Conservation (phyloP, 805 yeast genomes). For the Candida koratica region DNA sequence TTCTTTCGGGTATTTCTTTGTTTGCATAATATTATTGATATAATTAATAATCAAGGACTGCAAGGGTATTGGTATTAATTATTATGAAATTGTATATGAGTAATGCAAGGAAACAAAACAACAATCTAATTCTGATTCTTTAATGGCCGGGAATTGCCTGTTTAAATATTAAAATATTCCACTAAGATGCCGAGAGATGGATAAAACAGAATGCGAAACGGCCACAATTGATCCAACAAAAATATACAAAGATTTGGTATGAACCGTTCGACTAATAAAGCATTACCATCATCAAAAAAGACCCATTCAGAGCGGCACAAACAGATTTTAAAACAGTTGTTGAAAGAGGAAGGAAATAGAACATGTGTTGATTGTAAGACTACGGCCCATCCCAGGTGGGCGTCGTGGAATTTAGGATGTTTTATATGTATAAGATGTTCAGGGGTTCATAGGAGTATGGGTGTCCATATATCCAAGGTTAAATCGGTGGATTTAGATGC, state of each 20-base stretch:
- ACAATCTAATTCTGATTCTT: too few species aligned
- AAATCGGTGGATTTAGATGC: conserved; percentile 92
- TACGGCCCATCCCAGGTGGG: conserved; percentile 93
- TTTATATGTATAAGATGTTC: conserved; percentile 93
- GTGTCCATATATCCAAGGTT: conserved; percentile 91
- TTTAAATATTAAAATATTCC: too few species aligned
- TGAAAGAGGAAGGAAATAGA: conserved; percentile 74
- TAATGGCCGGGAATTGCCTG: too few species aligned
- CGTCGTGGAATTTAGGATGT: conserved; percentile 92
- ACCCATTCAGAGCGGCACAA: conserved; percentile 54
- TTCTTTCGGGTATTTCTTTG: too few species aligned
- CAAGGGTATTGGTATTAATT: too few species aligned
- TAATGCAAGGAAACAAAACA: too few species aligned
- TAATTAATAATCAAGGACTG: too few species aligned
- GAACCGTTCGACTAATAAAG: conserved; percentile 15
- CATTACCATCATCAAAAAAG: conserved; percentile 42
- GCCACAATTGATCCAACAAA: too few species aligned
- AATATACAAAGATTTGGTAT: neutral
- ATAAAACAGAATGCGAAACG: too few species aligned
- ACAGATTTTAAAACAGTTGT: conserved; percentile 67
- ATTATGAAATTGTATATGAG: too few species aligned
- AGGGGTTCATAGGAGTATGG: conserved; percentile 92
- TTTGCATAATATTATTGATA: too few species aligned
- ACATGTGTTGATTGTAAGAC: conserved; percentile 90
- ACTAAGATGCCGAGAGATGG: too few species aligned